These are phyloP conservation scores for Linum tenue DNA, from an alignment of 345 rosid genomes.

Conservation along the genomic window DNA sequence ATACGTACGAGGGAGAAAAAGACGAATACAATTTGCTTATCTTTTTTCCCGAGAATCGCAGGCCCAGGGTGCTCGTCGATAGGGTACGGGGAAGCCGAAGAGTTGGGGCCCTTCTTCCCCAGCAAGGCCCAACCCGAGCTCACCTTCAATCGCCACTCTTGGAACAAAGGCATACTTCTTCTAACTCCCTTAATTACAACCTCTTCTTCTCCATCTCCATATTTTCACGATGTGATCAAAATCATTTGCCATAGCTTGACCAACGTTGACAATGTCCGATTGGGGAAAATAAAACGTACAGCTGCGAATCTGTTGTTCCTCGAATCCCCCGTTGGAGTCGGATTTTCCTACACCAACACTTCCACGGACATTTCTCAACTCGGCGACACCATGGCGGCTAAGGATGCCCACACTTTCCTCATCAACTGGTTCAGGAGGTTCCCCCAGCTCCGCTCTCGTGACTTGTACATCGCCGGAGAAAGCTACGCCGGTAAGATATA, in stretches of 20 bases:
- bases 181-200: no score
- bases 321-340: slow-evolving; percentile 65
- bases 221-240: no score
- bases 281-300: slow-evolving; percentile 4
- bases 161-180: slow-evolving; percentile 50
- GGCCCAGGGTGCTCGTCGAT: slow-evolving; percentile 83
- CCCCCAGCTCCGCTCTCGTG: slow-evolving; percentile 53
- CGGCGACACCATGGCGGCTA: slow-evolving; percentile 52
- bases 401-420: slow-evolving; percentile 47
- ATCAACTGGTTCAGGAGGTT: slow-evolving; percentile 58
- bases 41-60: slow-evolving; percentile 5
- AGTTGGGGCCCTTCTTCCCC: slow-evolving; percentile 74
- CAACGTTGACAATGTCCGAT: no score
- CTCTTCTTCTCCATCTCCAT: no score
- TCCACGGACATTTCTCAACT: slow-evolving; percentile 32
- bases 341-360: slow-evolving; percentile 52
- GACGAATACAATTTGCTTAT: no score
- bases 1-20: no score
- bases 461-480: slow-evolving; percentile 59
- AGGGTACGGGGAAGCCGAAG: slow-evolving; percentile 71
- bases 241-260: no score
- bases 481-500: slow-evolving; percentile 39
- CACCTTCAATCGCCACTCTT: slow-evolving; percentile 47
- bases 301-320: slow-evolving; percentile 55
- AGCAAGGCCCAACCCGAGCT: slow-evolving; percentile 37